Conservation (phyloP, 345 rosid genomes). For the Citrus glauca region DNA sequence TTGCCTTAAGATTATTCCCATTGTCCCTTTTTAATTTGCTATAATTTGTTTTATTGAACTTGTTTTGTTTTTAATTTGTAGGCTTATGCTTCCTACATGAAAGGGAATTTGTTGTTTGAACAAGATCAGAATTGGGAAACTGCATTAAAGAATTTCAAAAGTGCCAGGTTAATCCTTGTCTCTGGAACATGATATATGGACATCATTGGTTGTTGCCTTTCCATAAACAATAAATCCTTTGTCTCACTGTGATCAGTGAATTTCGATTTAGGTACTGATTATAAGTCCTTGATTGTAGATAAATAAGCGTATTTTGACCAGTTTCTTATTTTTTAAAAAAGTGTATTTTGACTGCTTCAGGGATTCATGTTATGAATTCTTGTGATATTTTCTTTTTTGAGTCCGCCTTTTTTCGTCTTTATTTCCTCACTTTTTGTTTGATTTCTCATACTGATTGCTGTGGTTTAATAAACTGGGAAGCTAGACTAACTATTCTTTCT, state of each 20-base stretch:
- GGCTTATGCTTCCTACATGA: constrained; percentile 99
- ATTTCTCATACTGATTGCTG: not conserved
- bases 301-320: not conserved
- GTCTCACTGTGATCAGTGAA: not conserved
- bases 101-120: constrained; percentile 90
- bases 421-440: not conserved
- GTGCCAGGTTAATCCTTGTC: constrained; percentile 73
- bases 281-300: not conserved
- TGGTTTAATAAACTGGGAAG: not conserved
- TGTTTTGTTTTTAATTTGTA: constrained; percentile 23
- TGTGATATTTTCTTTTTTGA: not conserved
- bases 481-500: not conserved
- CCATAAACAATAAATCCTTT: not conserved
- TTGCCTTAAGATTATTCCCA: constrained; percentile 5
- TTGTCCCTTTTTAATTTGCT: not conserved
- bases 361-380: not conserved
- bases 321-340: too few relatives aligned
- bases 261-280: not conserved
- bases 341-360: not conserved
- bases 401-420: too few relatives aligned
- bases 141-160: constrained; percentile 81
- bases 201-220: not conserved
- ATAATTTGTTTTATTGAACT: not conserved
- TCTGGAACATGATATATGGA: not conserved
- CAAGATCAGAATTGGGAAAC: constrained; percentile 93